Conservation (phyloP, 371 early-diverging fungal genomes). For the Syncephalastrum racemosum region DNA sequence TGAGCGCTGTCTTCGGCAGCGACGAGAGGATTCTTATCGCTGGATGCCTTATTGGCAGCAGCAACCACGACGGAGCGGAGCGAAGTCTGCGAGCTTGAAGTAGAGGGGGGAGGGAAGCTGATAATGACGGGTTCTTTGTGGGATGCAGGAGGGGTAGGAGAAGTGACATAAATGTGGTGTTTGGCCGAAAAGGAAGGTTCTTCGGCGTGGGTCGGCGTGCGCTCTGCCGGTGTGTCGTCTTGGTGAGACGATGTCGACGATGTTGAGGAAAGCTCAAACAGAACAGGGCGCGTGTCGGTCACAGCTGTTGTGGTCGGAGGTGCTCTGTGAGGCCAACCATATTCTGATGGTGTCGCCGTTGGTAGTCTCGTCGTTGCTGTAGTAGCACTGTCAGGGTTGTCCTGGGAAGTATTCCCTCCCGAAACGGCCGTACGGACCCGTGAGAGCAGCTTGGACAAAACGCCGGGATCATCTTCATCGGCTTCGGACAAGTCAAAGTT, state of each 20-base stretch:
- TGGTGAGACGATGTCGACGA: slow-evolving; percentile 22
- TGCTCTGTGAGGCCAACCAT: no score
- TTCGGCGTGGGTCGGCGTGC: no score
- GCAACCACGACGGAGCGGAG: no score
- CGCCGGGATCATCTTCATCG: slow-evolving; percentile 44
- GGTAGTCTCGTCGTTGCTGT: slow-evolving; percentile 9
- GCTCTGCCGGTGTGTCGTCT: no score
- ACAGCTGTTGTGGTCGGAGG: background rate
- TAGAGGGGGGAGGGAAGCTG: slow-evolving; percentile 16
- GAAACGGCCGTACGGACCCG: slow-evolving; percentile 53
- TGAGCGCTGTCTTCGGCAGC: no score
- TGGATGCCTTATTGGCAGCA: no score
- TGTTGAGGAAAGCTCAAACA: slow-evolving; percentile 9
- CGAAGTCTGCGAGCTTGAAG: background rate
- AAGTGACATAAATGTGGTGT: slow-evolving; percentile 21
- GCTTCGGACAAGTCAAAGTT: slow-evolving; percentile 38
- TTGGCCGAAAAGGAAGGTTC: background rate
- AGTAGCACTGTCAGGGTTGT: background rate
- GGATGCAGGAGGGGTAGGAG: slow-evolving; percentile 26
- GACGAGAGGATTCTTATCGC: no score
- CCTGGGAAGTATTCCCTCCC: slow-evolving; percentile 13
- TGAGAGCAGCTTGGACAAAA: slow-evolving; percentile 58
- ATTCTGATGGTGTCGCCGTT: no score
- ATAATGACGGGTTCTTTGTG: slow-evolving; percentile 16
- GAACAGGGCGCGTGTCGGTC: background rate